Evolutionary conservation across 2,329 filamentous ascomycete species (phyloP), one percentile per base, ranked within the genome.

Genomic region (Paracoccidioides brasiliensis): DNA sequence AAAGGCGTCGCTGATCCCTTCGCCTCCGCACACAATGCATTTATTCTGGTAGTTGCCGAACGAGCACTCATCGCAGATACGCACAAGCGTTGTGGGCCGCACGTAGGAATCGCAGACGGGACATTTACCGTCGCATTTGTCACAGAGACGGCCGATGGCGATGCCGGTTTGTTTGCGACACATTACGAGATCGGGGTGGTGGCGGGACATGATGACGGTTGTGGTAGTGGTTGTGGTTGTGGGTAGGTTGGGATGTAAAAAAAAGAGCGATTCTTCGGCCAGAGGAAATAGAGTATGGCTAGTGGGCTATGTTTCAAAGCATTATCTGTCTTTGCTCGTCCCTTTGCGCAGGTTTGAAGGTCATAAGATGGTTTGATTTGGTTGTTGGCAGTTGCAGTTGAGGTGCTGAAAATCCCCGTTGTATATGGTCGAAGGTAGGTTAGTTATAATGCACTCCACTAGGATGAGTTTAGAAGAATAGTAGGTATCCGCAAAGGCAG

Each of bases 11-110:
- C 87, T 93, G 70, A 98, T 98, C 35, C 93, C 93, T 75, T 97
- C 93, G 64, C 93, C 93, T 70, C 93, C 93, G 74, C 93, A 98
- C 45, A 98, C 93, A 63, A 98, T 90, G 71, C 93, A 98, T 74
- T 98, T 98, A 78, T 98, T 98, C 76, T 97, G 93, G 78, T 96
- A 98, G 80, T 98, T 98, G 69, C 93, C 93, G 72, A 98, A 98
- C 70, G 88, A 90, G 79, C 93, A 98, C 76, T 98, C 93, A 77
- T 98, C 93, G 78, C 93, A 98, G 76, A 98, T 97, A 67, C 91
- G 89, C 58, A 95, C 93, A 56, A 97, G 85, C 7, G 93, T 97
- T 33, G 93, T 98, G 10, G 93, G 93, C 14, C 93, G 90, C 61
- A 98, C 93, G 80, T 98, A 98, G 59, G 88, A 95, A 72, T 98